Percentiles rank a stretch among this genome's conserved stretches.
These are phyloP conservation scores for Boletales sp. DNA, from an alignment of 768 basidiomycete genomes.

Conservation along the genomic window DNA sequence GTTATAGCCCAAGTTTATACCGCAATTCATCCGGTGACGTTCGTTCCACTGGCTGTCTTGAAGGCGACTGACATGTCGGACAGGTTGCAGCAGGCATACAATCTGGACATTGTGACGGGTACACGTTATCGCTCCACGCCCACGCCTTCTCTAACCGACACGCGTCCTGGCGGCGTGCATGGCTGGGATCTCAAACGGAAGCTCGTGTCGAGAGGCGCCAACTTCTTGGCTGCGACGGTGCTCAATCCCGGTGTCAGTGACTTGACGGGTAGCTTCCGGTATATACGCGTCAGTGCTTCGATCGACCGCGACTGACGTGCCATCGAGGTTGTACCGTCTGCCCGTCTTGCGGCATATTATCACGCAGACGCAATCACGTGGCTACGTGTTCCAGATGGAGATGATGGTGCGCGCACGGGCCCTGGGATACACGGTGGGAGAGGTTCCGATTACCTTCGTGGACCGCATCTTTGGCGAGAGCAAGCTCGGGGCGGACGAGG, in stretches of 20 bases:
- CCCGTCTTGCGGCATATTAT: slow-evolving; percentile 81
- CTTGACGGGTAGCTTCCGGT: slow-evolving; percentile 89
- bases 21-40: slow-evolving; percentile 78
- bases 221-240: slow-evolving; percentile 85
- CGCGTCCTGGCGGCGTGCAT: slow-evolving; percentile 79
- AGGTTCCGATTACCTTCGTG: slow-evolving; percentile 92
- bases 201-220: slow-evolving; percentile 83
- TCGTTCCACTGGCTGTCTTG: background rate
- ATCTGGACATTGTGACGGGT: slow-evolving; percentile 91
- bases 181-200: slow-evolving; percentile 93
- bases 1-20: slow-evolving; percentile 87
- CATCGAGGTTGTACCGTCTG: slow-evolving; percentile 65
- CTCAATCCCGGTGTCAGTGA: slow-evolving; percentile 85
- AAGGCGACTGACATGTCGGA: slow-evolving; percentile 1
- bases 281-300: slow-evolving; percentile 17
- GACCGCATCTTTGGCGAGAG: slow-evolving; percentile 93
- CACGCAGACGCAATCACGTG: slow-evolving; percentile 77
- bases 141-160: slow-evolving; percentile 51
- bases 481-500: slow-evolving; percentile 84
- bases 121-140: slow-evolving; percentile 76
- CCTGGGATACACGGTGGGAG: slow-evolving; percentile 81
- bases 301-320: background rate
- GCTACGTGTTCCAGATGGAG: slow-evolving; percentile 98
- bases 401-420: slow-evolving; percentile 92
- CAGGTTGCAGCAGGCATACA: slow-evolving; percentile 79